Evolutionary conservation across 352 stramenopile species (phyloP).

Genomic region (Blastocystis sp.): DNA sequence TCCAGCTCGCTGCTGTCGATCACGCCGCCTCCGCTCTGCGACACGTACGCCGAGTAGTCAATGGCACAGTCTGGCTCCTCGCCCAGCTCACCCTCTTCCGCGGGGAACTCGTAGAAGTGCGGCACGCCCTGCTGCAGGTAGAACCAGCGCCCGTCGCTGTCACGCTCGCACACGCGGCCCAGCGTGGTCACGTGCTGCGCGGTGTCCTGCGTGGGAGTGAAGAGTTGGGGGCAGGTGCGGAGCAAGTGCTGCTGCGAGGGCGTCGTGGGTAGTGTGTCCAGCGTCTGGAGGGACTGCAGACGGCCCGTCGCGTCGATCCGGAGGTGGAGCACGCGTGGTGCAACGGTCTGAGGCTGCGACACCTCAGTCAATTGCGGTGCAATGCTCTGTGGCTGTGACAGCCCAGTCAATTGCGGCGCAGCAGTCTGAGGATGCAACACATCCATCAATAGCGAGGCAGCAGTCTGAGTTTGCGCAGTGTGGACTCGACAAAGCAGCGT

Average conservation of each 20-base stretch:
- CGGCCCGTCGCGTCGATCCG: neutral
- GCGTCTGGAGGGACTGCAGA: neutral
- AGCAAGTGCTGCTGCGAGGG: neutral
- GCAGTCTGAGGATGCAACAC: too few relatives aligned
- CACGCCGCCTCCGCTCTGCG: too few relatives aligned
- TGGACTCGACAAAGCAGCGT: neutral
- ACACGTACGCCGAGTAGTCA: neutral
- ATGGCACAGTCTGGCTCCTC: neutral
- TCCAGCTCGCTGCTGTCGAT: slow-evolving; percentile 41
- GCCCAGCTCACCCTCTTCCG: neutral
- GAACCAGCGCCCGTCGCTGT: neutral
- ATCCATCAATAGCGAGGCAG: too few relatives aligned
- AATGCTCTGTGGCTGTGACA: too few relatives aligned
- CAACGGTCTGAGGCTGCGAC: too few relatives aligned
- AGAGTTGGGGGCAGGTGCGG: neutral
- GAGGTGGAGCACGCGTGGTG: neutral
- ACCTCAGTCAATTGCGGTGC: too few relatives aligned
- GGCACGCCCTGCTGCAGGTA: neutral
- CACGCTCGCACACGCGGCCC: neutral
- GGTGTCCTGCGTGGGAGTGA: neutral
- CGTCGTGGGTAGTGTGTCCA: neutral
- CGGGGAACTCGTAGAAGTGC: slow-evolving; percentile 24
- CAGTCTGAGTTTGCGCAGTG: neutral
- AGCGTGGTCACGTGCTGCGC: neutral
- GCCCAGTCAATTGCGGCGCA: too few relatives aligned